phyloP scores from a whole-genome alignment of 1,284 basidiomycete genomes.

The Malassezia cuniculi region DNA sequence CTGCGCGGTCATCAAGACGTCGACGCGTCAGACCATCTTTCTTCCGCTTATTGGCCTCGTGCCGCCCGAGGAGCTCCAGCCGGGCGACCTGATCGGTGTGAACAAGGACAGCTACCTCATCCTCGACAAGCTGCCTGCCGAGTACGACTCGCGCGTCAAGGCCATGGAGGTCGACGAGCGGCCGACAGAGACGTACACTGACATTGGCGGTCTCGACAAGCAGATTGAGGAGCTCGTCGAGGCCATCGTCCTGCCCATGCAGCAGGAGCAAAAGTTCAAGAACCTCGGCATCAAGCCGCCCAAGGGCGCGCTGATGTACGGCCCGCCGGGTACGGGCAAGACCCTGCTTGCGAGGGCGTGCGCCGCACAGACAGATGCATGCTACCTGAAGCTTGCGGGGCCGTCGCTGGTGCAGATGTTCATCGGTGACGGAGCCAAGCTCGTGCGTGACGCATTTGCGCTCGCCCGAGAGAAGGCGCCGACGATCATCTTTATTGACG shows the following conservation, averaged over 20 bases:
- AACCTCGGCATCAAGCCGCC: conserved; percentile 65
- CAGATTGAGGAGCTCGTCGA: conserved; percentile 70
- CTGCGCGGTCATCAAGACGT: conserved; percentile 97
- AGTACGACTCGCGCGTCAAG: conserved; percentile 67
- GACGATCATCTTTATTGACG: conserved; percentile 98
- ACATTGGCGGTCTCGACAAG: conserved; percentile 67
- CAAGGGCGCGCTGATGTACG: conserved; percentile 68
- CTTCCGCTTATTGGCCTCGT: conserved; percentile 94
- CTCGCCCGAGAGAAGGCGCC: conserved; percentile 95
- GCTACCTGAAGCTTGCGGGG: conserved; percentile 65
- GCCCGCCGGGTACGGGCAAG: conserved; percentile 83
- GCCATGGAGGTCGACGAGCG: conserved; percentile 86
- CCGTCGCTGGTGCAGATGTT: conserved; percentile 72
- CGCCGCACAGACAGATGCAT: conserved; percentile 67
- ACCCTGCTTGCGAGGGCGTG: conserved; percentile 87
- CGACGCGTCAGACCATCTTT: conserved; percentile 88
- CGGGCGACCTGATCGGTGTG: conserved; percentile 89
- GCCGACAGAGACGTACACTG: conserved; percentile 65
- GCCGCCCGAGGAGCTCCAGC: conserved; percentile 72
- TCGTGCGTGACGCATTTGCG: conserved; percentile 91
- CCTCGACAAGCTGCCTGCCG: conserved; percentile 68
- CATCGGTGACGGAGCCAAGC: conserved; percentile 92
- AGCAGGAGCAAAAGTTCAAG: conserved; percentile 69
- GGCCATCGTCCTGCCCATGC: conserved; percentile 67
- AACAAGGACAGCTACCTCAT: conserved; percentile 99